Conservation (phyloP, 805 yeast genomes). For the Limtongia smithiae region DNA sequence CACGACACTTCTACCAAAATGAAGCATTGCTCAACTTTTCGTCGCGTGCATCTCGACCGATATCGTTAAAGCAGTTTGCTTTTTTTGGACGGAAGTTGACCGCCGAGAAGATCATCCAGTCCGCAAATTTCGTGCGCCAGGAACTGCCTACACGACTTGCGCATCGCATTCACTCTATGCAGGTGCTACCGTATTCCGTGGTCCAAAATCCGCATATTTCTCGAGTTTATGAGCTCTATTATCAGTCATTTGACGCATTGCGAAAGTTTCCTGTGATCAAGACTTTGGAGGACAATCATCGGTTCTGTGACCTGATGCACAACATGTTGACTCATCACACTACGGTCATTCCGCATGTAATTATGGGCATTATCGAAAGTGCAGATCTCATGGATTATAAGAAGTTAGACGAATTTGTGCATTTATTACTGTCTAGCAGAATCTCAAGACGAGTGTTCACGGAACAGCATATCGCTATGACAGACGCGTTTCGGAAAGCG, state of each 20-base stretch:
- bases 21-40: constrained; percentile 62
- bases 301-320: constrained; percentile 62
- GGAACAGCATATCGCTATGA: constrained; percentile 82
- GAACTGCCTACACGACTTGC: constrained; percentile 85
- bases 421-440: constrained; percentile 67
- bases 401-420: constrained; percentile 68
- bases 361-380: constrained; percentile 89
- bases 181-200: constrained; percentile 75
- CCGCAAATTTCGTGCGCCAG: constrained; percentile 84
- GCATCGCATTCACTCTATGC: constrained; percentile 72
- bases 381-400: constrained; percentile 53
- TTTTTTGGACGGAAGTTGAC: constrained; percentile 80
- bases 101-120: constrained; percentile 67
- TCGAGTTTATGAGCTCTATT: constrained; percentile 84
- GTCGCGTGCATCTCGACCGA: constrained; percentile 75
- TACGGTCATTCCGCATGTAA: constrained; percentile 76
- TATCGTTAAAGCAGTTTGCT: constrained; percentile 83
- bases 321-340: constrained; percentile 70
- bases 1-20: constrained; percentile 85
- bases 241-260: constrained; percentile 80
- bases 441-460: constrained; percentile 85
- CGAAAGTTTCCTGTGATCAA: constrained; percentile 66
- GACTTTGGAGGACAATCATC: constrained; percentile 68
- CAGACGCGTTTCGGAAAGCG: constrained; percentile 53
- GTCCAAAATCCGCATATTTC: constrained; percentile 81